These are phyloP conservation scores for Lophiostoma macrostomum DNA, from an alignment of 495 filamentous ascomycete species.

Conservation along the genomic window DNA sequence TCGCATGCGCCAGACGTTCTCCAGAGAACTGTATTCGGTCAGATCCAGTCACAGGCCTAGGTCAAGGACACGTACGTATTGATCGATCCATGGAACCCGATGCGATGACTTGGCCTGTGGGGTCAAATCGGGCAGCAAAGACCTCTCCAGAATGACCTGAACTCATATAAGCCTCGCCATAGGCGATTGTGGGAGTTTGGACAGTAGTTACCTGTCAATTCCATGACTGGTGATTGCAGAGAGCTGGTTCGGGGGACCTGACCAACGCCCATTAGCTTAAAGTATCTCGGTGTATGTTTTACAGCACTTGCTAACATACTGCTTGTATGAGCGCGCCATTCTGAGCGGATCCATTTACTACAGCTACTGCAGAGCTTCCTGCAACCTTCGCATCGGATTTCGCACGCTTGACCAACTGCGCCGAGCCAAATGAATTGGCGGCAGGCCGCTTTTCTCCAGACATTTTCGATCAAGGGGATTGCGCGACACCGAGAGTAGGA, in stretches of 20 bases:
- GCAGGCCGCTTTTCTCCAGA: conserved; percentile 87
- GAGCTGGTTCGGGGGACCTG: conserved; percentile 81
- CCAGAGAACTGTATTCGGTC: conserved; percentile 71
- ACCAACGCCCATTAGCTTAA: conserved; percentile 34
- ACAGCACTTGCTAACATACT: conserved; percentile 53
- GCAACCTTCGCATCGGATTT: conserved; percentile 67
- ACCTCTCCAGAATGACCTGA: conserved; percentile 78
- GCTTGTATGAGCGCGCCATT: conserved; percentile 78
- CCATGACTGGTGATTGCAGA: conserved; percentile 91
- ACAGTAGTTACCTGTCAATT: no score
- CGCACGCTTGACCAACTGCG: conserved; percentile 84
- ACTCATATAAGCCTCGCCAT: no score
- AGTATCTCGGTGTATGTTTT: conserved; percentile 12
- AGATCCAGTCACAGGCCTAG: background rate
- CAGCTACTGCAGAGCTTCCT: conserved; percentile 56
- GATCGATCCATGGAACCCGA: conserved; percentile 93
- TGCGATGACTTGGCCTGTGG: conserved; percentile 80
- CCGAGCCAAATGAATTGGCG: conserved; percentile 70
- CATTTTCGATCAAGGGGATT: no score
- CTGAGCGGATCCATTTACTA: conserved; percentile 62
- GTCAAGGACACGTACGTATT: conserved; percentile 60
- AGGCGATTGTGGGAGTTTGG: no score
- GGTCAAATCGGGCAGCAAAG: conserved; percentile 87
- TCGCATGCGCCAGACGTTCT: conserved; percentile 86
- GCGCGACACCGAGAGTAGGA: no score